Base-by-base conservation (phyloP, 176 grass and related monocot species). In the Avena insularis region DNA sequence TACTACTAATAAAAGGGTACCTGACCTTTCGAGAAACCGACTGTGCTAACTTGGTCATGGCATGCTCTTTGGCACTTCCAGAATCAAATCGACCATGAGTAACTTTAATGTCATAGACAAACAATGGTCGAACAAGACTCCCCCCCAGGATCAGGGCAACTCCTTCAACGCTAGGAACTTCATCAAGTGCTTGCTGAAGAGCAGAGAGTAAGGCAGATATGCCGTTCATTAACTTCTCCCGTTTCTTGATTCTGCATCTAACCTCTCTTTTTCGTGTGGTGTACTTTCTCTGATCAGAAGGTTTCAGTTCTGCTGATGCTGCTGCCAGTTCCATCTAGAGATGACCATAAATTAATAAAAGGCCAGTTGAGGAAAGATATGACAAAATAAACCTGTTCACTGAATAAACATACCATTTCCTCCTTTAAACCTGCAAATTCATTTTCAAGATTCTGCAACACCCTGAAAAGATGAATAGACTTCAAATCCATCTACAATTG, bases 361-460 rank as follows among this genome's bases (percentile, higher is more conserved):
- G 35, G 71, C 36, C 50, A 49, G 23, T 13, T 89, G 55, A 27
- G 49, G 21, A 54, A 69, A 75, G n/a, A 53, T 19, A 61, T 38
- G 20, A 55, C n/a, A 45, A 20, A 19, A 35, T 17, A 25, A 31
- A 87, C 27, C 25, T 87, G 27, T 61, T 78, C 65, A 74, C 12
- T 78, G 43, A 56, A 69, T 86, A 84, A 88, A 83, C 7, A 91
- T 92, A 89, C 89, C 86, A 89, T 79, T 79, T 98, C 91, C 58
- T 92, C 91, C 84, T 98, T 95, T 63, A 94, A 89, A 89, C 72
- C 68, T 78, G 75, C 82, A 89, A 92, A 98, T 87, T 95, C 96
- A 86, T 86, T 87, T 92, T 98, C 93, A 79, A 98, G 85, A 81
- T 89, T 91, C 70, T 95, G 86, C 90, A 98, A 87, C 33, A 98